Evolutionary conservation across 352 stramenopile species (phyloP), one percentile per base, ranked within the genome.

Genomic region (Hyaloperonospora arabidopsidis): DNA sequence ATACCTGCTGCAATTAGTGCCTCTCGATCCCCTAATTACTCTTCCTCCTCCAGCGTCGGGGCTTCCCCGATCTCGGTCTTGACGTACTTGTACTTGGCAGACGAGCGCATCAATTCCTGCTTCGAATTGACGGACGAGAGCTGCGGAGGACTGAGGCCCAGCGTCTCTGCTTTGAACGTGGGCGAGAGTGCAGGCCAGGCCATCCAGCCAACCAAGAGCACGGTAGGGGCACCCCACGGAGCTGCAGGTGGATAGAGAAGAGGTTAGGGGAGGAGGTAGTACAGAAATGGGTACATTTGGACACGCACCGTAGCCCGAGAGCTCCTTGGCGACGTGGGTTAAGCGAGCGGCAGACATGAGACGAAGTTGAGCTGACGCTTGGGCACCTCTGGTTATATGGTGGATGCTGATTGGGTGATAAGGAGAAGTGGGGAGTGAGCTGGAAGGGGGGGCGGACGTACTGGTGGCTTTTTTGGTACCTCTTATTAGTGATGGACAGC

Each of bases 11-110:
- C 22, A 34, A n/a, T 7, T 2, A 29, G 14, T 12, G 44, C 15
- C 2, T n/a, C 23, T 13, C 5, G 23, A 17, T 21, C 12, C 21
- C 47, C 25, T 43, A 45, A 25, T 72, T 14, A 36, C 21, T 48
- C 19, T 35, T 88, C 79, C 36, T 89, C 81, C 23, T 87, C 81
- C 17, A 88, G 65, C 56, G 73, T 81, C 18, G 81, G 81, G 53
- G 72, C 63, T 65, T 89, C 81, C 29, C 81, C 81, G 47, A 92
- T 76, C 71, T 92, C 81, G 35, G 40, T 65, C 53, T 74, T 73
- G 48, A 81, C 64, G 60, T 76, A 92, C 65, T 89, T 92, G 77
- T 86, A 88, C 81, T 87, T 88, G 72, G 76, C 78, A 28, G 60
- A 56, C 23, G 58, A 55, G 43, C 63, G 63, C 66, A 90, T 87